Evolutionary conservation across 2,329 filamentous ascomycete genomes (phyloP), one percentile per base, ranked within the genome.

Genomic region (Aspergillus carbonarius): DNA sequence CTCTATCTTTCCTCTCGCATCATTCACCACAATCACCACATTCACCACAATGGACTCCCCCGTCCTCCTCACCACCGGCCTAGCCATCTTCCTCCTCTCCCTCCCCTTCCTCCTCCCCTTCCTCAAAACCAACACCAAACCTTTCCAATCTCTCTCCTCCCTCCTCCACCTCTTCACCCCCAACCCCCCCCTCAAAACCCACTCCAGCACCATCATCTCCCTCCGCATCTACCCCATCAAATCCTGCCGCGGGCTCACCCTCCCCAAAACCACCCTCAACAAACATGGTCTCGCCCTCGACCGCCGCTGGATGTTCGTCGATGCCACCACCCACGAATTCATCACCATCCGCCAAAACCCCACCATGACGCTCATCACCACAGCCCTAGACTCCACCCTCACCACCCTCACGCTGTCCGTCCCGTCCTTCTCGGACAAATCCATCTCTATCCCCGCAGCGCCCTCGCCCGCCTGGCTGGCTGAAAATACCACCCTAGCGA

Each of bases 301-400:
- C 68, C 78, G 86, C 6, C 82, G 84, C 62, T 88, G 86, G 85
- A 88, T 88, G 86, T 85, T 88, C 71, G 79, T 87, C 49, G 79
- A 83, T 34, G 78, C 80, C 1, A 74, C 79, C 15, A 77, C 76
- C 4, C 73, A 78, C 51, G 79, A 85, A 57, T 88, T 88, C 68
- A 70, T 88, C 54, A 88, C 86, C 2, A 88, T 88, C 66, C 83
- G 86, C 13, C 76, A 83, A 57, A 81, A 84, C 59, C 78, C 85
- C 4, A 75, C 79, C 39, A 87, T 89, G 85, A 88, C 86, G 0
- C 77, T 87, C 12, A 86, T 88, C 68, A 79, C 82, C 34, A 85
- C 84, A 1, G 72, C 74, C 2, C 75, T 86, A 3, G 72, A 79
- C 52, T 74, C 73, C 4, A 77, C 88, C 18, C 72, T 78, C 30